Percentiles rank a stretch among this genome's conserved stretches.
Evolutionary conservation across 2,329 filamentous ascomycete genomes (phyloP).

Genomic region (Neofusicoccum umdonicola): DNA sequence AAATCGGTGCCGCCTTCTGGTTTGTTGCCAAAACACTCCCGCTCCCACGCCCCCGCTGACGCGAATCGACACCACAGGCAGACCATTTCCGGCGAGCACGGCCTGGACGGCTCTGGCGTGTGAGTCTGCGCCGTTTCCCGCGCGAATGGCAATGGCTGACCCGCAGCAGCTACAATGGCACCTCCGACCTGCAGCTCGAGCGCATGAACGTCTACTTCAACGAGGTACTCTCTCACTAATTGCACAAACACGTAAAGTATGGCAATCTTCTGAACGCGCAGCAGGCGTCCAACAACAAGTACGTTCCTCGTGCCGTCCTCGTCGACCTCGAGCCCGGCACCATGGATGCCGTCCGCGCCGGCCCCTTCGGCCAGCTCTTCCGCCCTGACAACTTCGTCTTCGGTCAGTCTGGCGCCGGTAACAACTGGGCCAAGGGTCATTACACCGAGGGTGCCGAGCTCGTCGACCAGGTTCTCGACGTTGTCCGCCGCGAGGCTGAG

Average conservation of each 20-base stretch:
- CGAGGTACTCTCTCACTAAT: conserved; percentile 57
- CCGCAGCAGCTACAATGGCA: conserved; percentile 79
- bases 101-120: conserved; percentile 95
- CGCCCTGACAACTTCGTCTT: conserved; percentile 99
- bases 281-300: conserved; percentile 96
- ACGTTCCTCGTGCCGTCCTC: conserved; percentile 97
- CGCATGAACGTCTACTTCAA: conserved; percentile 99
- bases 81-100: conserved; percentile 69
- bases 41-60: conserved; percentile 21
- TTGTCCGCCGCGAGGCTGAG: conserved; percentile 97
- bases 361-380: conserved; percentile 98
- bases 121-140: conserved; percentile 53
- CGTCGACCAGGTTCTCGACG: conserved; percentile 96
- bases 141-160: conserved; percentile 26
- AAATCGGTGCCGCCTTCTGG: conserved; percentile 99
- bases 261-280: conserved; percentile 27
- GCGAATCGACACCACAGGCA: conserved; percentile 38
- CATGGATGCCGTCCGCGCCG: conserved; percentile 98
- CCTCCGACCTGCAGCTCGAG: conserved; percentile 98
- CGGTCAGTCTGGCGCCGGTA: conserved; percentile 98
- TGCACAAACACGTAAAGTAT: conserved; percentile 15
- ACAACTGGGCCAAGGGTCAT: conserved; percentile 99
- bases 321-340: conserved; percentile 99
- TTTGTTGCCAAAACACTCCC: conserved; percentile 45
- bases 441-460: conserved; percentile 99